These are phyloP conservation scores for Fomitopsis pinicola DNA, from an alignment of 1,284 basidiomycete species.

Conservation along the genomic window DNA sequence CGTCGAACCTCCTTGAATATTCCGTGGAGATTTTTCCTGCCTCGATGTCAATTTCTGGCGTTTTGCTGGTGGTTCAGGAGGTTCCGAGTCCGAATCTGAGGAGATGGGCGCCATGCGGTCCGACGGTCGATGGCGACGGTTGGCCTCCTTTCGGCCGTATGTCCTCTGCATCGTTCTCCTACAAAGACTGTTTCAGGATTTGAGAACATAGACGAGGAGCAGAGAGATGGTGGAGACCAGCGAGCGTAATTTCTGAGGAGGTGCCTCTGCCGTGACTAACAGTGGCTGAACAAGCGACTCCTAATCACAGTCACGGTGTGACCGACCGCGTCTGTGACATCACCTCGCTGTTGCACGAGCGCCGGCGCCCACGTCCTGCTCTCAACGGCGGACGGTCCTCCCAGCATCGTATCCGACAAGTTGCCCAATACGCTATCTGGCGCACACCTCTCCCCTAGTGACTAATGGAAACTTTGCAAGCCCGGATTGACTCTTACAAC, in stretches of 20 bases:
- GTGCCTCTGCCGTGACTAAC: no score
- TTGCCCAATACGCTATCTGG: no score
- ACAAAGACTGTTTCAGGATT: background rate
- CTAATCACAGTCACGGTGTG: no score
- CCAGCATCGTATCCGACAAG: no score
- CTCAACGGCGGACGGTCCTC: no score
- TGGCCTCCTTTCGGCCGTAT: constrained; percentile 19
- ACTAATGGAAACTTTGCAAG: constrained; percentile 51
- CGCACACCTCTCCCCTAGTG: background rate
- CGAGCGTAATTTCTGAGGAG: no score
- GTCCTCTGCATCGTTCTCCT: constrained; percentile 16
- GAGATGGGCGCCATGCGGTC: constrained; percentile 5
- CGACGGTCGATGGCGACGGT: constrained; percentile 13
- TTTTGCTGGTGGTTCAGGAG: constrained; percentile 17
- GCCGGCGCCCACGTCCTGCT: no score
- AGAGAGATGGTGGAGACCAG: background rate
- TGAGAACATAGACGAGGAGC: background rate
- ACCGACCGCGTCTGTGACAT: no score
- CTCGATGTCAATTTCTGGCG: constrained; percentile 15
- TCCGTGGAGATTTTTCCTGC: constrained; percentile 10
- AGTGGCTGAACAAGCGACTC: no score
- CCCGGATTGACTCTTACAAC: constrained; percentile 56
- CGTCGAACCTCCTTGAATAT: no score
- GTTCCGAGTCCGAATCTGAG: constrained; percentile 1
- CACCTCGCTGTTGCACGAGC: no score